Conservation (phyloP, 176 grass and related monocot genomes). For the Microstegium vimineum region DNA sequence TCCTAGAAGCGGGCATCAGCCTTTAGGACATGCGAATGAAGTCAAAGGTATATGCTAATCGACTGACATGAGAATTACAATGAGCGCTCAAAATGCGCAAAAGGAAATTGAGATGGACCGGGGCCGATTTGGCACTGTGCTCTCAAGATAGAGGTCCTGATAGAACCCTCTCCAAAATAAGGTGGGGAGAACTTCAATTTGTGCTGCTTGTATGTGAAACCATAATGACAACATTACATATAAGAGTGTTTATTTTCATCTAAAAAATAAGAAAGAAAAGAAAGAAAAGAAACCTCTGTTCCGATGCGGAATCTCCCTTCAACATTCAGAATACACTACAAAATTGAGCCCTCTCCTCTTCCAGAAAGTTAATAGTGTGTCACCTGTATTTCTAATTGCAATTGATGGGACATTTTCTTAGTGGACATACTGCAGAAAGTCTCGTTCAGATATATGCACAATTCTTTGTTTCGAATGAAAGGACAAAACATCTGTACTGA, state of each 20-base stretch:
- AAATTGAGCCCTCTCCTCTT: constrained; percentile 15
- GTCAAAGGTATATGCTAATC: neutral
- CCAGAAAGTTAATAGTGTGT: neutral
- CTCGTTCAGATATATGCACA: neutral
- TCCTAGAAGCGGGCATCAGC: neutral
- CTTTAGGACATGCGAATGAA: neutral
- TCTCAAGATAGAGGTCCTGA: neutral
- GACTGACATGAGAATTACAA: neutral
- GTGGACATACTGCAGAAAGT: constrained; percentile 29
- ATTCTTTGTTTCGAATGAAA: neutral
- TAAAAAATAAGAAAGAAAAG: neutral
- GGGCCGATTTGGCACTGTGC: neutral
- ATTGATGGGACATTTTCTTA: neutral
- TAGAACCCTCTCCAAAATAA: neutral
- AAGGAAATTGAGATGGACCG: neutral
- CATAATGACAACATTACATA: constrained; percentile 18
- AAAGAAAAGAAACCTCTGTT: neutral
- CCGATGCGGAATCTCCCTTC: neutral
- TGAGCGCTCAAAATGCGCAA: neutral
- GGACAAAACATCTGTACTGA: neutral
- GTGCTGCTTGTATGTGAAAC: neutral
- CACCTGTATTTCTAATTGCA: neutral
- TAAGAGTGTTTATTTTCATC: neutral
- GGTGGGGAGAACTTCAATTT: neutral
- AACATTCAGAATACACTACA: neutral